Conservation (phyloP, 2,329 filamentous ascomycete species). For the Claviceps fusiformis region DNA sequence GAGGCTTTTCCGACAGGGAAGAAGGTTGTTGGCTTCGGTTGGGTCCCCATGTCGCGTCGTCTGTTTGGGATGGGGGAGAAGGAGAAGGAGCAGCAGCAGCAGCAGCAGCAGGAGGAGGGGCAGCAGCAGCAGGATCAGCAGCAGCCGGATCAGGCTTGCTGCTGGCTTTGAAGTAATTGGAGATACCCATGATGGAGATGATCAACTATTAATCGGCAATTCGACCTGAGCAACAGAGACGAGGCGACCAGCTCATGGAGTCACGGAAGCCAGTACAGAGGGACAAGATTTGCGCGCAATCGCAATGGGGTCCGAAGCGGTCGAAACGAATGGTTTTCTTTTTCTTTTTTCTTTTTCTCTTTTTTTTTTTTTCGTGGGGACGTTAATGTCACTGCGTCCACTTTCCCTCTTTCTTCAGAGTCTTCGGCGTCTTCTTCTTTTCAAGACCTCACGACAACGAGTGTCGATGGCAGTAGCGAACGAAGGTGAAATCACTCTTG, state of each 20-base stretch:
- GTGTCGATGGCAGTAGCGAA: not conserved
- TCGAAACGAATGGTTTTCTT: not conserved
- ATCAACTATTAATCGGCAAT: too few species aligned
- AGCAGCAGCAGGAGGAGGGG: conserved; percentile 1
- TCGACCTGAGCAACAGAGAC: not conserved
- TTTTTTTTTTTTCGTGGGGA: too few species aligned
- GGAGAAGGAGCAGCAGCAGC: conserved; percentile 1
- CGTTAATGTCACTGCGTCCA: too few species aligned
- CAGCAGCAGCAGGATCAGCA: not conserved
- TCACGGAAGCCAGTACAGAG: not conserved
- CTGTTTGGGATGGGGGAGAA: conserved; percentile 7
- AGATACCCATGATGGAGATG: conserved; percentile 42
- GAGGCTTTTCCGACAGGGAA: conserved; percentile 24
- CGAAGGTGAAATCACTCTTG: not conserved
- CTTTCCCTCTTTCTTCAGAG: too few species aligned
- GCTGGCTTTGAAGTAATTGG: conserved; percentile 45
- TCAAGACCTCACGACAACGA: not conserved
- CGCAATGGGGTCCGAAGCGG: too few species aligned
- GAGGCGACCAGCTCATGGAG: not conserved
- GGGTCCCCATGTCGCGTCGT: conserved; percentile 9
- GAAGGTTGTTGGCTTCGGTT: conserved; percentile 12
- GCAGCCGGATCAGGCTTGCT: conserved; percentile 10
- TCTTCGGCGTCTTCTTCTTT: not conserved
- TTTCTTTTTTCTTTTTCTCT: not conserved
- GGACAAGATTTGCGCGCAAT: not conserved